Conservation (phyloP, 2,329 filamentous ascomycete genomes). For the Cordyceps fumosorosea region DNA sequence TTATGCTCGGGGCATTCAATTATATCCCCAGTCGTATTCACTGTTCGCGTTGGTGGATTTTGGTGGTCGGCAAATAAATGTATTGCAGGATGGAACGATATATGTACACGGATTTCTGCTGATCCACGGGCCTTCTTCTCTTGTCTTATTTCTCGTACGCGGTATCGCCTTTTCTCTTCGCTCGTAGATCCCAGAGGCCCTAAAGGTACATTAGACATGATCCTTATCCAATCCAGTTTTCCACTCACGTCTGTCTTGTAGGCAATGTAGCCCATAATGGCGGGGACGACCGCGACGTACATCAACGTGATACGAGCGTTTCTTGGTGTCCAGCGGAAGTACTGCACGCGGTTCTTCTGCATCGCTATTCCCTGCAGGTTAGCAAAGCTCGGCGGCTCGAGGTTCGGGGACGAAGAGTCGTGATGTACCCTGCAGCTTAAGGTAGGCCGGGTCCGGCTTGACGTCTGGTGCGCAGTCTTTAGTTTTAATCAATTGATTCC, state of each 20-base stretch:
- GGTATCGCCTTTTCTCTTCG: slow-evolving; percentile 83
- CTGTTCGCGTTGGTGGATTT: not conserved
- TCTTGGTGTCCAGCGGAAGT: slow-evolving; percentile 87
- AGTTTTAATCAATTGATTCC: slow-evolving; percentile 17
- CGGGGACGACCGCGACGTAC: slow-evolving; percentile 69
- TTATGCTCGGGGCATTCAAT: not conserved
- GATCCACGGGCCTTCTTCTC: slow-evolving; percentile 9
- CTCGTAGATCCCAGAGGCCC: slow-evolving; percentile 82
- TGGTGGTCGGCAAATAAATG: not conserved
- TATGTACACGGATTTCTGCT: slow-evolving; percentile 35
- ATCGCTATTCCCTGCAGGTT: slow-evolving; percentile 54
- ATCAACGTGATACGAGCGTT: slow-evolving; percentile 74
- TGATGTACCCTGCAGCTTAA: slow-evolving; percentile 33
- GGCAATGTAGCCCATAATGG: slow-evolving; percentile 61
- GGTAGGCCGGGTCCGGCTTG: slow-evolving; percentile 36
- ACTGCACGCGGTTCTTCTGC: slow-evolving; percentile 78
- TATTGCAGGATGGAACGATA: slow-evolving; percentile 11
- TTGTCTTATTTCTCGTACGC: slow-evolving; percentile 64
- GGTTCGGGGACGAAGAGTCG: slow-evolving; percentile 18
- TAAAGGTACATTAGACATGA: slow-evolving; percentile 33
- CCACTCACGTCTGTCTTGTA: slow-evolving; percentile 79
- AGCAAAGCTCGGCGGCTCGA: slow-evolving; percentile 12
- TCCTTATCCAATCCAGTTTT: not conserved
- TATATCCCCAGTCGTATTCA: not conserved
- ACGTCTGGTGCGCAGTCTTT: slow-evolving; percentile 26